phyloP scores from a whole-genome alignment of 305 asterid genomes.

The Plantago lanceolata region DNA sequence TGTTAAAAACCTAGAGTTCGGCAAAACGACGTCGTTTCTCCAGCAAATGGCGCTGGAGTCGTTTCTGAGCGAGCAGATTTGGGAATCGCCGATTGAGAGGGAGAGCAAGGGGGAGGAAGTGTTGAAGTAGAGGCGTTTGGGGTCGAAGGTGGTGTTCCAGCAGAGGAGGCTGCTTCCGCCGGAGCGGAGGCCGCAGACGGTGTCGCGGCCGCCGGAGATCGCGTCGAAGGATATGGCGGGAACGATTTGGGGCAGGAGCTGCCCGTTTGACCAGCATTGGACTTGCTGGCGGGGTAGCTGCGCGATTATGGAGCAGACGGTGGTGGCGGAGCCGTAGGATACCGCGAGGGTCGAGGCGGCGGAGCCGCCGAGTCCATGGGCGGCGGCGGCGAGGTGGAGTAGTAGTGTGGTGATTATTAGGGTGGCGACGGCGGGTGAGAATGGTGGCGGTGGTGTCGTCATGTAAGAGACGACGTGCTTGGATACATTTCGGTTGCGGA shows the following conservation, averaged over 20 bases:
- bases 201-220: constrained; percentile 74
- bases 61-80: constrained; percentile 57
- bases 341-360: constrained; percentile 69
- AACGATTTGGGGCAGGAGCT: constrained; percentile 25
- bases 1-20: constrained; percentile 18
- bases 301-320: constrained; percentile 62
- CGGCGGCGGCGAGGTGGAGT: constrained; percentile 28
- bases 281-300: constrained; percentile 47
- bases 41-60: constrained; percentile 52
- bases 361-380: constrained; percentile 58
- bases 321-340: constrained; percentile 56
- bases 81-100: constrained; percentile 60
- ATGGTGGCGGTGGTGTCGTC: constrained; percentile 35
- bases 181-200: constrained; percentile 63
- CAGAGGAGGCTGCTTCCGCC: constrained; percentile 69
- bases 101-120: constrained; percentile 34
- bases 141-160: constrained; percentile 52
- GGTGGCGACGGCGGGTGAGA: constrained; percentile 27
- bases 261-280: constrained; percentile 71
- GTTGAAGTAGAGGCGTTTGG: constrained; percentile 55
- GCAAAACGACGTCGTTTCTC: constrained; percentile 37
- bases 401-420: constrained; percentile 22
- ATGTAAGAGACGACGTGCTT: background rate
- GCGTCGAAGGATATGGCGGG: constrained; percentile 55
- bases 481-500: background rate